Conservation (phyloP, 2,329 filamentous ascomycete genomes). For the Pezizomycotina sp. region DNA sequence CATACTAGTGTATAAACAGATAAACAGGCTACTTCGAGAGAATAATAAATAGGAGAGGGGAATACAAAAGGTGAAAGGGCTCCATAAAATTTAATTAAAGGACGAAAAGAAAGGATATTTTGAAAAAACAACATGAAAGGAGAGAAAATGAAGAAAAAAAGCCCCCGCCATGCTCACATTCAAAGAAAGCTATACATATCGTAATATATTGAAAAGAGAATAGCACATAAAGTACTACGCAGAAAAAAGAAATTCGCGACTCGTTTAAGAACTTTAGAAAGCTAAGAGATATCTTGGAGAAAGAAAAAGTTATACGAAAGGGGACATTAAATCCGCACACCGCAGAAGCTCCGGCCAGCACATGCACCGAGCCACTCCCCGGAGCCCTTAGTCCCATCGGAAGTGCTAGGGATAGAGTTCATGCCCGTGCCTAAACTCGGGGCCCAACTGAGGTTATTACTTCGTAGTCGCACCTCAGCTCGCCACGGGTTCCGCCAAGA, state of each 20-base stretch:
- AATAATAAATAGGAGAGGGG: neutral
- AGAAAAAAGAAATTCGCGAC: too few relatives aligned
- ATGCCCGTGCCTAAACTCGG: constrained; percentile 45
- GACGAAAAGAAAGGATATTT: neutral
- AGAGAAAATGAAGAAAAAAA: neutral
- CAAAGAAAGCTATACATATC: too few relatives aligned
- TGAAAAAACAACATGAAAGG: neutral
- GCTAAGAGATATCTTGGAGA: too few relatives aligned
- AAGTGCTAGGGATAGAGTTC: constrained; percentile 16
- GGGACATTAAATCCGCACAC: constrained; percentile 19
- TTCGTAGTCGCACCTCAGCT: constrained; percentile 75
- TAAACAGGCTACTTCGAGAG: constrained; percentile 4
- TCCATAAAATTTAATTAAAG: constrained; percentile 1
- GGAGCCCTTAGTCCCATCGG: constrained; percentile 15
- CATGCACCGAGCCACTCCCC: constrained; percentile 18
- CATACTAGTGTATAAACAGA: constrained; percentile 14
- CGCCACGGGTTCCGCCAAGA: constrained; percentile 42
- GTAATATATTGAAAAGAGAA: too few relatives aligned
- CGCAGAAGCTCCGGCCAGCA: constrained; percentile 15
- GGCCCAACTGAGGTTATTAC: constrained; percentile 75
- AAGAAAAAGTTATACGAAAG: too few relatives aligned
- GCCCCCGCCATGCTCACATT: too few relatives aligned
- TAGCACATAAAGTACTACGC: too few relatives aligned
- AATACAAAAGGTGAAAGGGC: constrained; percentile 1
- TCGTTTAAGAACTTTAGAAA: too few relatives aligned